Base-by-base conservation (phyloP, 2,329 filamentous ascomycete genomes). In the Daldinia sp. region DNA sequence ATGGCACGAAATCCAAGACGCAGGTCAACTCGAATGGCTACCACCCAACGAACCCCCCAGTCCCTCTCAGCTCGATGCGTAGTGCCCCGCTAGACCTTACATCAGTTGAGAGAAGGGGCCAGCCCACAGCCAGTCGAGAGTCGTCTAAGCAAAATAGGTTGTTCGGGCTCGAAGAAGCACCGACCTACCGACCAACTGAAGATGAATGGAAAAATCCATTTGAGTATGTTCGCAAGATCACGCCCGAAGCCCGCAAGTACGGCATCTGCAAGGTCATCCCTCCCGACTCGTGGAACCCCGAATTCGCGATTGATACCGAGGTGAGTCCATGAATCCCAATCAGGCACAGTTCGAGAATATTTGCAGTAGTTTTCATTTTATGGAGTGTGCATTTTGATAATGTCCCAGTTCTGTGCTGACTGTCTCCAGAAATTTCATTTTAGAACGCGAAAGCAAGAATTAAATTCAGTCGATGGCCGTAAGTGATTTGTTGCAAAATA, bases 381-480 rank as follows among this genome's bases (percentile, higher is more conserved):
- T 30, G 26, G 26, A 10, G 15, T 12, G 15, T 50, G 26, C 4
- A 51, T 51, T 28, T 33, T 7, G 46, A 33, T 18, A 10, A 26
- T 7, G 15, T 68, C 18, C 55, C 23, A 15, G 18, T 26, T n/a
- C 20, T 35, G 18, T 71, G 50, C 71, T 75, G 28, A 75, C 44
- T 13, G 15, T 33, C 28, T 50, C 42, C 78, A 98, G 94, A 93
- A 90, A 81, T 99, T 99, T 77, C 96, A 99, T 80, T 99, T 99
- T 78, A 90, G 94, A 72, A 99, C 96, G 13, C 89, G 96, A 78
- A 94, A 97, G 79, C 96, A 99, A 80, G 95, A 98, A 81, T 85
- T 99, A 69, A 99, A 99, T 81, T 97, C 94, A 15, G 93, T 98
- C 55, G 96, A 99, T 91, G 96, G 96, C 86, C 96, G 94, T 97